A percentile compares a stretch with the other conserved stretches of the same genome.
Evolutionary conservation across 371 early-diverging fungal species (phyloP).

Genomic region (Mortierella sp.): DNA sequence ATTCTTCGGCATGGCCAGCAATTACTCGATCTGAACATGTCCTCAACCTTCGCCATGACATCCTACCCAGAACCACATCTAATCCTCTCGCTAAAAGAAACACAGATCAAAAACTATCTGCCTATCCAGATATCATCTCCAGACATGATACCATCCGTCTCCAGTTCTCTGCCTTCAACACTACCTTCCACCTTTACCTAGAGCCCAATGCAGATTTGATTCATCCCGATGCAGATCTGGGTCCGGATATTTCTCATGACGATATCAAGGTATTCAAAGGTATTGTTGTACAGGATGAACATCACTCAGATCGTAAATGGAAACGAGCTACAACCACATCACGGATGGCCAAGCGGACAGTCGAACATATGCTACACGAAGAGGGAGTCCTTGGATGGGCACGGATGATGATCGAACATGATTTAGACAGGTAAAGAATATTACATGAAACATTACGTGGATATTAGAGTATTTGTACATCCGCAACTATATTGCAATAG

Average conservation of each 20-base stretch:
- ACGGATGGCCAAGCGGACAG: slow-evolving; percentile 42
- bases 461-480: not conserved
- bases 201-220: slow-evolving; percentile 81
- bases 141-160: slow-evolving; percentile 76
- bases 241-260: slow-evolving; percentile 49
- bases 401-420: slow-evolving; percentile 68
- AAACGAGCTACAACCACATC: slow-evolving; percentile 44
- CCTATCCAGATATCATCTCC: slow-evolving; percentile 6
- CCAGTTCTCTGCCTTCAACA: slow-evolving; percentile 76
- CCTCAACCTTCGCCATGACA: slow-evolving; percentile 39
- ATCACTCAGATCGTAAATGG: slow-evolving; percentile 54
- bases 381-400: slow-evolving; percentile 76
- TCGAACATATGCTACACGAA: slow-evolving; percentile 56
- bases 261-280: slow-evolving; percentile 75
- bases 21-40: slow-evolving; percentile 45
- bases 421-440: slow-evolving; percentile 55
- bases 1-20: slow-evolving; percentile 39
- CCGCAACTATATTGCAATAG: not conserved
- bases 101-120: not conserved
- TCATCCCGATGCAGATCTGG: slow-evolving; percentile 73
- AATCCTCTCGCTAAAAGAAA: slow-evolving; percentile 1
- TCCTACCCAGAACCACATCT: slow-evolving; percentile 25
- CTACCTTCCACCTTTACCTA: slow-evolving; percentile 76
- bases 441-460: not conserved
- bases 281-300: slow-evolving; percentile 57